Conservation (phyloP, 257 asterid species). For the Leonotis leonurus region DNA sequence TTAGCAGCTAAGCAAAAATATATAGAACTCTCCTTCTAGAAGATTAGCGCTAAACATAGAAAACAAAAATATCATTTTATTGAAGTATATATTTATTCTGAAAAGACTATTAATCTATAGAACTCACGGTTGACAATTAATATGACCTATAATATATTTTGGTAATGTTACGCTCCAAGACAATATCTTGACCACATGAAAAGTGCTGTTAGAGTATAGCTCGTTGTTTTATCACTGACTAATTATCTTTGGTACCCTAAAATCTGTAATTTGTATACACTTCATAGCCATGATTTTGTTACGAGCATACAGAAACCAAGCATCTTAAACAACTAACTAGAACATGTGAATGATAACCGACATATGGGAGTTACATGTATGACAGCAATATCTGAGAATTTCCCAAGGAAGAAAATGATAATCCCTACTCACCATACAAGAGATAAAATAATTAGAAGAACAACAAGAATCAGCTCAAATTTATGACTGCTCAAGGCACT, state of each 20-base stretch:
- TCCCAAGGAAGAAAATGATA: not conserved
- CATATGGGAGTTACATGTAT: not conserved
- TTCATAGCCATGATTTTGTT: not conserved
- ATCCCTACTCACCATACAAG: not conserved
- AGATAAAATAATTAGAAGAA: not conserved
- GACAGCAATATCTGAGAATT: not conserved
- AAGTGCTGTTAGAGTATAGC: not conserved
- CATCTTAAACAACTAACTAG: not conserved
- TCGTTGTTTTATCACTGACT: not conserved
- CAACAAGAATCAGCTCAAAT: not conserved
- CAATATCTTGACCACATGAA: not conserved
- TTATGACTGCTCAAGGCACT: not conserved
- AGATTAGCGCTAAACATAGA: not conserved
- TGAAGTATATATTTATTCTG: not conserved
- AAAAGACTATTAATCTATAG: not conserved
- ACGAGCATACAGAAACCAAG: not conserved
- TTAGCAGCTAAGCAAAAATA: not conserved
- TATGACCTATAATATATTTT: not conserved
- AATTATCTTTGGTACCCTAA: constrained; percentile 7
- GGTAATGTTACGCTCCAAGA: not conserved
- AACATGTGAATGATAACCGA: not conserved
- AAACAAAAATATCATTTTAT: not conserved
- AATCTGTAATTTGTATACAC: not conserved
- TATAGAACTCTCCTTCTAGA: not conserved
- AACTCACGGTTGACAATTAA: not conserved